These are phyloP conservation scores for Chrysoporthe austroafricana DNA, from an alignment of 2,329 filamentous ascomycete species.

Conservation along the genomic window DNA sequence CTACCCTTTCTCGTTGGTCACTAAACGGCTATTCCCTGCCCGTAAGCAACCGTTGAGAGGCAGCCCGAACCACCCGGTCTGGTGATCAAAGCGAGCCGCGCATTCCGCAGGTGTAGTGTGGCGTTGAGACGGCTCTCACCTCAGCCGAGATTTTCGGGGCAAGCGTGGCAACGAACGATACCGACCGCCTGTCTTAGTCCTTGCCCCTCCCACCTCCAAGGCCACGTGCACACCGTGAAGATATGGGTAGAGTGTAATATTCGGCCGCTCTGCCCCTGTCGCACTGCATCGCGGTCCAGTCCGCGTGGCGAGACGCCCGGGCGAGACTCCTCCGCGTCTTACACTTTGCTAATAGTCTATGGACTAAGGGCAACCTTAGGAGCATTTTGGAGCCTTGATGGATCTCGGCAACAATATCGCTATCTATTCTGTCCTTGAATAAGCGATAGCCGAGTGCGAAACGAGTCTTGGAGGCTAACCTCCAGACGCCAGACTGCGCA, in stretches of 20 bases:
- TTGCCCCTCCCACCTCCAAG: no score
- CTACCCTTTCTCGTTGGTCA: neutral
- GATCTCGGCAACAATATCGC: neutral
- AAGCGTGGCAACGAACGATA: neutral
- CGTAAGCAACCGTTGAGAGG: neutral
- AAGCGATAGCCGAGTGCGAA: no score
- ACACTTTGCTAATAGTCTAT: neutral
- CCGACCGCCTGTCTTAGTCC: neutral
- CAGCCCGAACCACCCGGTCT: neutral
- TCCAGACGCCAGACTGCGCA: no score
- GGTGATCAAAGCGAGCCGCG: neutral
- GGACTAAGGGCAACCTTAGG: neutral
- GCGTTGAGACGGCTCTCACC: neutral
- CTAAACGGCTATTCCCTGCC: neutral
- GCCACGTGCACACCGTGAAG: neutral
- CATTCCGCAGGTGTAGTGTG: slow-evolving; percentile 5
- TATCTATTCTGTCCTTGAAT: neutral
- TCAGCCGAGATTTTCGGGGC: neutral
- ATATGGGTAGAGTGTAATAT: neutral
- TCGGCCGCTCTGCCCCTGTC: neutral
- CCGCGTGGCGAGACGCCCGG: neutral
- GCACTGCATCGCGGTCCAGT: neutral
- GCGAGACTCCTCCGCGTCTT: neutral
- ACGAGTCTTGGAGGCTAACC: no score
- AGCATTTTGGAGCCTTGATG: no score